Conservation (phyloP, 2,329 filamentous ascomycete genomes). For the Purpureocillium lavendulum region DNA sequence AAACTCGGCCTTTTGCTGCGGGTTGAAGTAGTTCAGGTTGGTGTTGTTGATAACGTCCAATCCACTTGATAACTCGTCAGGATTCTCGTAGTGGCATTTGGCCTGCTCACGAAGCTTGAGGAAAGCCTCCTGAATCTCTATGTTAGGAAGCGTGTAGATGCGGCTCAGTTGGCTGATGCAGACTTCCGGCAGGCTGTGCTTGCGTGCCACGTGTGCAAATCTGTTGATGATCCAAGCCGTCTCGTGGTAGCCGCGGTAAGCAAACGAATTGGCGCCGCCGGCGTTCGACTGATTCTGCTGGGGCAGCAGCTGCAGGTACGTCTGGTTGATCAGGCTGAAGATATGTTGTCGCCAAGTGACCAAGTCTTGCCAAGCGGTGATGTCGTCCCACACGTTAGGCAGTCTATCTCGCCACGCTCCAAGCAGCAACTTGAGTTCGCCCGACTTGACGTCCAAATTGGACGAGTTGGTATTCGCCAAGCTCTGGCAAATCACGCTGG, state of each 20-base stretch:
- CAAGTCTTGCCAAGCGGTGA: conserved; percentile 97
- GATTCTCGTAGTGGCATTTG: conserved; percentile 97
- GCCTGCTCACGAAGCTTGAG: conserved; percentile 97
- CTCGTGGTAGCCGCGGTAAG: conserved; percentile 95
- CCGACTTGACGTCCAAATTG: conserved; percentile 90
- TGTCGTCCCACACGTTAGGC: conserved; percentile 98
- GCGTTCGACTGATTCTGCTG: conserved; percentile 67
- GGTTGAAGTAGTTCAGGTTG: conserved; percentile 95
- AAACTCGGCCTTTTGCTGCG: conserved; percentile 95
- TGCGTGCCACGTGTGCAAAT: conserved; percentile 94
- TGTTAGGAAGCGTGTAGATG: conserved; percentile 98
- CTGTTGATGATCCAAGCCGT: conserved; percentile 99
- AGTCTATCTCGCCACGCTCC: conserved; percentile 93
- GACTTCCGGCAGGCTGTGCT: conserved; percentile 92
- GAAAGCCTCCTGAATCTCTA: conserved; percentile 99
- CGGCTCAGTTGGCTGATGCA: conserved; percentile 95
- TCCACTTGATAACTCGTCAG: conserved; percentile 81
- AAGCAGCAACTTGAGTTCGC: conserved; percentile 87
- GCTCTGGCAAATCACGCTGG: conserved; percentile 91
- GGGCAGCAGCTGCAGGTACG: conserved; percentile 79
- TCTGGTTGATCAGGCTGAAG: conserved; percentile 92
- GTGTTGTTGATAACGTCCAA: conserved; percentile 99
- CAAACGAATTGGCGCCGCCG: conserved; percentile 78
- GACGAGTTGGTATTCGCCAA: conserved; percentile 72
- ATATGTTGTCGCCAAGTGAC: conserved; percentile 99